Percentiles rank a stretch among this genome's conserved stretches.
These are phyloP conservation scores for Raddia guianensis DNA, from an alignment of 176 grass and related monocot species.

Conservation along the genomic window DNA sequence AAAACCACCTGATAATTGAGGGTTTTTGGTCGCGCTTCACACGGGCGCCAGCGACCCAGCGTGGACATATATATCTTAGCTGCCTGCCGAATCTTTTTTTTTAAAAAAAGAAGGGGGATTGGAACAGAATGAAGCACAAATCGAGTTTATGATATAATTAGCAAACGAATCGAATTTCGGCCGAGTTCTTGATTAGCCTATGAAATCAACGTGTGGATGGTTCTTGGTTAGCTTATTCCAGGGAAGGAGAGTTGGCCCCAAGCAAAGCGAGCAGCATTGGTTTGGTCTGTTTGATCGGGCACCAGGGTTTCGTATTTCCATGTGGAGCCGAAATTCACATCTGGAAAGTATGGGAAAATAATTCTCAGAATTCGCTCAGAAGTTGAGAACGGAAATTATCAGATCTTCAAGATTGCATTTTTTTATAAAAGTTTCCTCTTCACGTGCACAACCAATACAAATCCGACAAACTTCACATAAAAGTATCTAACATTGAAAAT, in stretches of 20 bases:
- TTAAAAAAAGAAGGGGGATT: background rate
- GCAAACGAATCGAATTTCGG: background rate
- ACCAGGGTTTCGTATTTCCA: too few species aligned
- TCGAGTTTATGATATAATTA: background rate
- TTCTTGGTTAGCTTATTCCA: background rate
- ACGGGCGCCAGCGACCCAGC: background rate
- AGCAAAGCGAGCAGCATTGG: too few species aligned
- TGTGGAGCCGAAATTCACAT: too few species aligned
- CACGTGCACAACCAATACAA: too few species aligned
- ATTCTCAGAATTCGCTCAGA: too few species aligned
- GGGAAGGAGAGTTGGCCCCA: background rate
- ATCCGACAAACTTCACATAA: too few species aligned
- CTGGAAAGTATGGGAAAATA: too few species aligned
- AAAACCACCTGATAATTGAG: background rate
- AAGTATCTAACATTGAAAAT: too few species aligned
- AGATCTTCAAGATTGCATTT: too few species aligned
- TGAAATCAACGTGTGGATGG: background rate
- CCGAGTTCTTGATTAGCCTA: background rate
- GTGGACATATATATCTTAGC: background rate
- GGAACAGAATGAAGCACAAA: background rate
- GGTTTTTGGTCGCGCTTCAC: background rate
- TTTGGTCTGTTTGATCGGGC: too few species aligned
- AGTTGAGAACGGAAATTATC: too few species aligned
- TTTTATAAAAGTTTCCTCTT: too few species aligned
- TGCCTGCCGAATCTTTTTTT: background rate